phyloP scores from a whole-genome alignment of 163 green algal genomes.

The Chlorella variabilis region DNA sequence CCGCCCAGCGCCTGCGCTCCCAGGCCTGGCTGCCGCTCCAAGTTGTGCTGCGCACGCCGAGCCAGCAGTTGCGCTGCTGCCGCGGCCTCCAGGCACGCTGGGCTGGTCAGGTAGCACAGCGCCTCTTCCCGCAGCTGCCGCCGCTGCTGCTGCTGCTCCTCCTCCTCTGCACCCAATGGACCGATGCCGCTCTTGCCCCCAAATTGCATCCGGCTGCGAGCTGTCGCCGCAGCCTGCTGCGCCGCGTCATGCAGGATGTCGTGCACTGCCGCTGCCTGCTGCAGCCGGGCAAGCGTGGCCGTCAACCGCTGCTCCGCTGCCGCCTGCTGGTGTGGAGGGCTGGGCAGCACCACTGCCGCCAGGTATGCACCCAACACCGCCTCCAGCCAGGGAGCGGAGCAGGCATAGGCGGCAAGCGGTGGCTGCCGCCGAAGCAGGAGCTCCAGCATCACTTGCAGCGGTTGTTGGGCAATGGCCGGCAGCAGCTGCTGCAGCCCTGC shows the following conservation, averaged over 20 bases:
- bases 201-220: background rate
- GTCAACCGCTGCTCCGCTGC: background rate
- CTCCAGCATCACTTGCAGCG: background rate
- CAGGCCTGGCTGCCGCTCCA: background rate
- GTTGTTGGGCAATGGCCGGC: background rate
- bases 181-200: background rate
- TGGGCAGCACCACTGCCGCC: background rate
- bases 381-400: background rate
- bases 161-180: too few relatives aligned
- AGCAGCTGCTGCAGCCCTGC: background rate
- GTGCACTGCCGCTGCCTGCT: background rate
- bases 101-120: conserved; percentile 24
- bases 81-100: background rate
- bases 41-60: background rate
- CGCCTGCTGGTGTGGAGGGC: background rate
- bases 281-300: background rate
- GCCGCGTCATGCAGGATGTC: background rate
- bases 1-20: background rate
- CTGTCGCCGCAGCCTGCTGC: background rate
- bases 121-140: background rate
- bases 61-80: conserved; percentile 28
- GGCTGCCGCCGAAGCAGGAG: background rate
- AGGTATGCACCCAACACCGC: conserved; percentile 20
- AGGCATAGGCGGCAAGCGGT: background rate
- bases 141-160: background rate